Base-by-base conservation (phyloP, 805 yeast species). In the Yarrowia sp. region DNA sequence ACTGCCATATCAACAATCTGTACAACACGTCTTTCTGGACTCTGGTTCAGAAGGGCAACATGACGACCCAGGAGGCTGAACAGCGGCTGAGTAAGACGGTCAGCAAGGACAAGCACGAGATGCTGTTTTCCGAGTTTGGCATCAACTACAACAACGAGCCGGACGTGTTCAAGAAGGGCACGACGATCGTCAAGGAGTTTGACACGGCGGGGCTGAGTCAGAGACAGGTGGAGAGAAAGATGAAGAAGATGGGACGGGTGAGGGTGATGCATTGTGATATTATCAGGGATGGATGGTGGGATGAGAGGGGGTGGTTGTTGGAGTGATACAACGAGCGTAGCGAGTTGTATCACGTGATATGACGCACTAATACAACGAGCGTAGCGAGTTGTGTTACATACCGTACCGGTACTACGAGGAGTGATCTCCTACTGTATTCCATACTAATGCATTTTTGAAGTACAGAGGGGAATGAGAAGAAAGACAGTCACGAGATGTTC, bases 11-110 rank as follows among this genome's bases (percentile, higher is more conserved):
- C 67, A 95, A 95, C 76, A 95, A 95, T 76, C 78, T 95, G 69
- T 95, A 94, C 80, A 95, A 95, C 75, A 95, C 99, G 0, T 81
- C 92, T 0, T 95, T 95, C 76, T 95, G 99, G 99, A 81, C 86
- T 7, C 80, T 95, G 73, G 94, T 95, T 0, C 75, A 80, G 19
- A 81, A 84, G 70, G 92, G 95, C 17, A 88, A 87, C 0, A 68
- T 90, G 77, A 83, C 89, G 0, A 86, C 96, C 0, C 85, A 85
- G 70, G 95, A 92, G 43, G 96, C 98, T 0, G 98, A 95, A 73
- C 82, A 86, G 58, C 80, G 77, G 71, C 82, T 95, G 39, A 70
- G 76, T 63, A 97, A 97, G 0, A 91, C 98, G 0, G 73, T 91
- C 1, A 81, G 97, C 15, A 80, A 86, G 36, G 98, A 94, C 73